Evolutionary conservation across 305 asterid species (phyloP), one percentile per base, ranked within the genome.

Genomic region (Stenogyne calaminthoides): DNA sequence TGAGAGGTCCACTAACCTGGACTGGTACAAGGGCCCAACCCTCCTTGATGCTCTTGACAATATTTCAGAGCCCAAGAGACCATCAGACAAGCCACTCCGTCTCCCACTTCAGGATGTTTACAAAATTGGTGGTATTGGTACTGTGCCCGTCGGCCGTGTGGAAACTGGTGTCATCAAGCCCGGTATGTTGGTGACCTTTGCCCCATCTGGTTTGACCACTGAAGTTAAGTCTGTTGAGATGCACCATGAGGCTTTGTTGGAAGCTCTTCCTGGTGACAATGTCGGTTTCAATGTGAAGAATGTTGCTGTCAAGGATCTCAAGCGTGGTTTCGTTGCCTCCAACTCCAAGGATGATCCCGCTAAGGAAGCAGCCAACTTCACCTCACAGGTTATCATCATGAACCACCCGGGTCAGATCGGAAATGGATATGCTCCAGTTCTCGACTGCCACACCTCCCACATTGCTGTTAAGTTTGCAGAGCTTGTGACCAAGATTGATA

Each of bases 11-110:
- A 57, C 75, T 15, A 70, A 70, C 76, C 75, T 70, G 6, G 75
- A 70, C 59, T 70, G 75, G 75, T 71, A 71, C 75, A 71, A 71
- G 75, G 76, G 76, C 15, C 76, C 76, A 46, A 71, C 76, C 62
- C 76, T 71, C 25, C 76, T 71, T 0, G 76, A 71, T 7, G 69
- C 76, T 4, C 76, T 71, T 7, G 76, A 71, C 68, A 6, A 32
- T 3, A 70, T 70, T 39, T 18, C 37, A 2, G 75, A 70, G 34
- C 75, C 75, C 67, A 70, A 70, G 75, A 70, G 75, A 6, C 75
- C 75, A 27, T 57, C 75, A 9, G 75, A 70, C 74, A 70, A 70
- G 66, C 74, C 74, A 5, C 74, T 69, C 12, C 74, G 74, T 69
- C 74, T 69, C 56, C 74, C 74, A 69, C 74, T 69, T 55, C 74